Conservation (phyloP, 2,329 filamentous ascomycete species). For the Diatrype stigma region DNA sequence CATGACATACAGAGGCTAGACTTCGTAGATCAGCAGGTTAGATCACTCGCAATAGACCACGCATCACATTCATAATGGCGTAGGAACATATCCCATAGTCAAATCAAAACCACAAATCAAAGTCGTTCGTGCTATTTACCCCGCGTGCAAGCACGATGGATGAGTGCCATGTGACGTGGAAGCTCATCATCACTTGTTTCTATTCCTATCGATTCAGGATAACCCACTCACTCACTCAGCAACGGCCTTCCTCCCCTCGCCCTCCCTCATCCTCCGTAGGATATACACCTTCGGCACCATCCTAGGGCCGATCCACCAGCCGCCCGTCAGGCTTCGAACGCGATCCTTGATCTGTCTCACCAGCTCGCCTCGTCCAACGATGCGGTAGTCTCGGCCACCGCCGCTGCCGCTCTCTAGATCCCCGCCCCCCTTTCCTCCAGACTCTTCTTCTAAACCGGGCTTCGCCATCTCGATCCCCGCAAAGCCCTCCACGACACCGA, state of each 20-base stretch:
- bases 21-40: too few relatives aligned
- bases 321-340: conserved; percentile 47
- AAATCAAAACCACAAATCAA: too few relatives aligned
- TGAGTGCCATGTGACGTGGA: too few relatives aligned
- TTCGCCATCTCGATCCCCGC: conserved; percentile 54
- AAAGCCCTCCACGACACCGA: conserved; percentile 55
- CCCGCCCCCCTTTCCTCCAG: conserved; percentile 11
- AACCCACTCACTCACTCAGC: conserved; percentile 14
- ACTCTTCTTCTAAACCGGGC: conserved; percentile 38
- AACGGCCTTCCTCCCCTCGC: conserved; percentile 23
- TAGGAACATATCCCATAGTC: too few relatives aligned
- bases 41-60: too few relatives aligned
- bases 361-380: conserved; percentile 43
- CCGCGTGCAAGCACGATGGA: too few relatives aligned
- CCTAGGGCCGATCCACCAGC: conserved; percentile 62
- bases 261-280: conserved; percentile 33
- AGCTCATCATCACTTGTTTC: too few relatives aligned
- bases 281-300: conserved; percentile 55
- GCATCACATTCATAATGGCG: too few relatives aligned
- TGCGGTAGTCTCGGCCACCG: conserved; percentile 5
- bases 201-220: too few relatives aligned
- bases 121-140: too few relatives aligned
- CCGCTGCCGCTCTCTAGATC: conserved; percentile 19
- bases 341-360: conserved; percentile 35
- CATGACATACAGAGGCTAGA: too few relatives aligned